Evolutionary conservation across 345 rosid genomes (phyloP).

Genomic region (Raphanus raphanistrum): DNA sequence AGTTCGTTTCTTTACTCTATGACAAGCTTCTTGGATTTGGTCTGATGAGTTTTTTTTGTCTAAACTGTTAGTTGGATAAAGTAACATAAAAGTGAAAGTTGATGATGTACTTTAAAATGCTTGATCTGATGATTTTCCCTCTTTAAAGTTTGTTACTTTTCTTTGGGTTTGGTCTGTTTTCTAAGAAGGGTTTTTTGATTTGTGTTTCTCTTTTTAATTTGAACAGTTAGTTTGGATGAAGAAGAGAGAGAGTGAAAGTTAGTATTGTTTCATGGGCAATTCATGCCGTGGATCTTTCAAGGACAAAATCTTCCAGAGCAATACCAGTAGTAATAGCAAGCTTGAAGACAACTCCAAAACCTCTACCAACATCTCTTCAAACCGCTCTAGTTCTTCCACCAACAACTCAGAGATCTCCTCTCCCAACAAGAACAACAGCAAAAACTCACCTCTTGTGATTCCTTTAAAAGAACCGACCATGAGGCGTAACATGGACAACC

Average conservation of each 20-base stretch:
- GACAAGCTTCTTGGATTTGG: not conserved
- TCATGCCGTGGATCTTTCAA: slow-evolving; percentile 93
- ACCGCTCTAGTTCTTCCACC: slow-evolving; percentile 40
- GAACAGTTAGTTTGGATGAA: slow-evolving; percentile 39
- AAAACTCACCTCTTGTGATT: slow-evolving; percentile 29
- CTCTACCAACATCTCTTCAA: slow-evolving; percentile 28
- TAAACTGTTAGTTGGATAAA: not conserved
- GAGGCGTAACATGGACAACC: slow-evolving; percentile 70
- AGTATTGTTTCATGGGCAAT: slow-evolving; percentile 92
- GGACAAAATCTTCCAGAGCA: slow-evolving; percentile 64
- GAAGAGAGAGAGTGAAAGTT: slow-evolving; percentile 37
- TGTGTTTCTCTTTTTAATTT: slow-evolving; percentile 1
- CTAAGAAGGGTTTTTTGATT: not conserved
- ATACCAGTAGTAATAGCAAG: slow-evolving; percentile 45
- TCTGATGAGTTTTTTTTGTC: not conserved
- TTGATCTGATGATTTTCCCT: not conserved
- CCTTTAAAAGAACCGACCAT: slow-evolving; percentile 50
- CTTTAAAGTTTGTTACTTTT: no score
- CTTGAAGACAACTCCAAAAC: slow-evolving; percentile 55
- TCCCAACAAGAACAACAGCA: slow-evolving; percentile 8
- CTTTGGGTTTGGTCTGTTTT: not conserved
- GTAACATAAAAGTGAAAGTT: not conserved
- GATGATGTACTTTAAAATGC: not conserved
- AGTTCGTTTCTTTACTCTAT: not conserved
- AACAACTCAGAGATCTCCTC: not conserved